Evolutionary conservation across 371 early-diverging fungal genomes (phyloP).

Genomic region (Nematocida ausubeli): DNA sequence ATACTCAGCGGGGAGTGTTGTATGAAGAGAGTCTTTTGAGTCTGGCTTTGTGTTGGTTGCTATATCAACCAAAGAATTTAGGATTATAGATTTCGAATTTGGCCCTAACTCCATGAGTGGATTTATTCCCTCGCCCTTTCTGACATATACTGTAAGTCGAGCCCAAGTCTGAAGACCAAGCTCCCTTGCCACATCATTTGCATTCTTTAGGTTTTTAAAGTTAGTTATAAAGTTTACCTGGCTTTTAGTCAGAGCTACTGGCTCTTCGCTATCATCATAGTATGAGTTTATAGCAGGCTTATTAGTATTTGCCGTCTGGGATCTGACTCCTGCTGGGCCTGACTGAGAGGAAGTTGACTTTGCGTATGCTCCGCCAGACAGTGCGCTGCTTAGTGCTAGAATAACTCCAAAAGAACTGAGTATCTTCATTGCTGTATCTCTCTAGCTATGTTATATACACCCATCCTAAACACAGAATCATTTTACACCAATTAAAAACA

Average conservation of each 20-base stretch:
- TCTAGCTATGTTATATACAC: constrained; percentile 16
- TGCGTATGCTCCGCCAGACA: background rate
- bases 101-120: constrained; percentile 14
- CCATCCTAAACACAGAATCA: constrained; percentile 41
- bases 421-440: constrained; percentile 24
- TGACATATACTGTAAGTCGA: constrained; percentile 19
- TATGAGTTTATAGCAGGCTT: background rate
- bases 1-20: constrained; percentile 15
- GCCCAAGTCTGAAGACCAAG: background rate
- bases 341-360: background rate
- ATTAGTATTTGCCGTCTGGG: background rate
- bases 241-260: background rate
- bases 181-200: background rate
- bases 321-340: background rate
- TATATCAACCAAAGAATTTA: background rate
- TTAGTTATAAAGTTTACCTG: constrained; percentile 24
- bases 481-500: constrained; percentile 23
- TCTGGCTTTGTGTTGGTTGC: background rate
- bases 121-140: background rate
- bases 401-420: constrained; percentile 28
- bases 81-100: background rate
- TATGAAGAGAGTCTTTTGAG: constrained; percentile 5
- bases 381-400: constrained; percentile 8
- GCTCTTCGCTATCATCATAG: background rate
- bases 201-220: constrained; percentile 13